Base-by-base conservation (phyloP, 257 asterid genomes). In the Fraxinus cuspidata region DNA sequence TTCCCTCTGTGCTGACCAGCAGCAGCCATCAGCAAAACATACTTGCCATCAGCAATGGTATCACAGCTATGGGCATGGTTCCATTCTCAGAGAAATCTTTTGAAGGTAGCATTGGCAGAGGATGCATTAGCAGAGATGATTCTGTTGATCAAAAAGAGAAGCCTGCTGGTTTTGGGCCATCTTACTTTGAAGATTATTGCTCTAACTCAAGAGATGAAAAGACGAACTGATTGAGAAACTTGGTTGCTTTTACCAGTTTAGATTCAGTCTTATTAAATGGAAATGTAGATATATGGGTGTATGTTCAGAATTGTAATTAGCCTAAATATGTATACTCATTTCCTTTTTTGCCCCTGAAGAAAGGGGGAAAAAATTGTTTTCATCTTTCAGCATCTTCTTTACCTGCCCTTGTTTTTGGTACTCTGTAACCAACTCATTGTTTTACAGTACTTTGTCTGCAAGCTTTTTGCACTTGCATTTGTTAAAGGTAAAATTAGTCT, bases 1-100 rank as follows among this genome's bases (percentile, higher is more conserved):
- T 88, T 9, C 97, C 97, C 58, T 85, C 91, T 31, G 79, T 86
- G 28, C 77, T 90, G 44, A 78, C 79, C 69, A 79, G 2, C 21
- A 4, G 79, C 71, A 76, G 85, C 42, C 81, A 80, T 7, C 74
- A 72, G 83, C 93, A 78, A 51, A 89, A 65, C 28, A 69, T 88
- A 28, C 53, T 89, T 47, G 88, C 84, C 47, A 87, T 81, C 10
- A 47, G 83, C 10, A 80, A 70, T 42, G 77, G 89, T 81, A 74
- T 88, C 72, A 73, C 90, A 21, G 74, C 82, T 4, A 82, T 86
- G 84, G 88, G 90, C 51, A 63, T 90, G 75, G 81, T 78, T 40
- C 75, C 83, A 25, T 51, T 89, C 37, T 78, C 91, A 0, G 92
- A 84, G 71, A 87, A 71, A 74, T 72, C 88, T 2, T 12, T 58